These are phyloP conservation scores for Wickerhamomyces sp. DNA, from an alignment of 1,139 yeast genomes.

Conservation along the genomic window DNA sequence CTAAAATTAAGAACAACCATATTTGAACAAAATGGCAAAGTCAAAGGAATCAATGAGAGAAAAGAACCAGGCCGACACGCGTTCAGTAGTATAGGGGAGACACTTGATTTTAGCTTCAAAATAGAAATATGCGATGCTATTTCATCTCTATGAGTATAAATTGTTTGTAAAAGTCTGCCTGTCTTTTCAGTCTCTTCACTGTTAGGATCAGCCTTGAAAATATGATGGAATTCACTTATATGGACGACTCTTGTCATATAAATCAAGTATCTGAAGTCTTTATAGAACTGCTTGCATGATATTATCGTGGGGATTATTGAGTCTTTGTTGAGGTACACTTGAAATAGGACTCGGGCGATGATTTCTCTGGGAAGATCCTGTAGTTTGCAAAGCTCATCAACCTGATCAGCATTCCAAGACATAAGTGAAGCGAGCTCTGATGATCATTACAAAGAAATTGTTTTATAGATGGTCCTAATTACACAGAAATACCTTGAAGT, in stretches of 20 bases:
- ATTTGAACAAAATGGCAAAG: slow-evolving; percentile 1
- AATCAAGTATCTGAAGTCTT: slow-evolving; percentile 5
- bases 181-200: background rate
- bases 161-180: background rate
- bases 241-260: slow-evolving; percentile 9
- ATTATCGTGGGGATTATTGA: slow-evolving; percentile 9
- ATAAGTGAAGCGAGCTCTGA: too few relatives aligned
- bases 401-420: too few relatives aligned
- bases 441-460: too few relatives aligned
- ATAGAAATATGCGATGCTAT: slow-evolving; percentile 4
- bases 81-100: slow-evolving; percentile 2
- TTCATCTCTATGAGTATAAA: background rate
- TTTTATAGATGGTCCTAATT: too few relatives aligned
- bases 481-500: too few relatives aligned
- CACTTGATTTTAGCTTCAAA: slow-evolving; percentile 7
- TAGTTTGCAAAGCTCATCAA: background rate
- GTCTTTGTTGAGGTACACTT: background rate
- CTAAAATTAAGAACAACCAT: slow-evolving; percentile 6
- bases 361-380: slow-evolving; percentile 13
- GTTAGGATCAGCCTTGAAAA: background rate
- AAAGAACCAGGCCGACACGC: background rate
- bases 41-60: slow-evolving; percentile 2
- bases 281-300: slow-evolving; percentile 7
- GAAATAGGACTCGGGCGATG: slow-evolving; percentile 6
- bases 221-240: slow-evolving; percentile 5